Conservation (phyloP, 306 rosid species). For the Glycine soja region DNA sequence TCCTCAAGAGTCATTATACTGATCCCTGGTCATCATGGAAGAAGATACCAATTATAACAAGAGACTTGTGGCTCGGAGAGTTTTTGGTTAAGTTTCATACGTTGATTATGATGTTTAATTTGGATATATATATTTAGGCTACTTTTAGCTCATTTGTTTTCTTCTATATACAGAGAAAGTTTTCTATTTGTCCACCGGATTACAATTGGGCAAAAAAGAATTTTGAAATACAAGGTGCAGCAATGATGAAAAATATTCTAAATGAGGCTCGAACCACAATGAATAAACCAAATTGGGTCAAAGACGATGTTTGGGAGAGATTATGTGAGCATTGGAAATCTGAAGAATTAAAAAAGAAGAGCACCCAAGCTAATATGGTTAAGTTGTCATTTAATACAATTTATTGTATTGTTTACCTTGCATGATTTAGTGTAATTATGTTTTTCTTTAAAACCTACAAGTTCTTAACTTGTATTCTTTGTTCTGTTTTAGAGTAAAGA, state of each 20-base stretch:
- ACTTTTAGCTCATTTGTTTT: not conserved
- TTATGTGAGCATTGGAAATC: not conserved
- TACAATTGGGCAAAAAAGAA: constrained; percentile 6
- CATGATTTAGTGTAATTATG: not conserved
- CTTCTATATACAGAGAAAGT: not conserved
- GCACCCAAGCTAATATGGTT: not conserved
- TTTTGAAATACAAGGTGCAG: not conserved
- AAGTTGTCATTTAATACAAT: not conserved
- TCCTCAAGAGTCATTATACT: not conserved
- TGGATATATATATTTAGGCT: not conserved
- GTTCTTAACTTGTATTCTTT: not conserved
- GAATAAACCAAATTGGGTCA: not conserved
- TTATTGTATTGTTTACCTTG: not conserved
- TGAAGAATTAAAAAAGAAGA: not conserved
- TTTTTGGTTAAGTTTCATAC: not conserved
- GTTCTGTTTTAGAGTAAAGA: not conserved
- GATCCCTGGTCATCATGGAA: constrained; percentile 14
- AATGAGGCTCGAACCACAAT: not conserved
- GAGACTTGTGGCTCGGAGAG: not conserved
- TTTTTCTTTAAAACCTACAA: not conserved
- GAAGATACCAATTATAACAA: not conserved
- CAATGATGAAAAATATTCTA: not conserved
- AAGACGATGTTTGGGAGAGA: not conserved
- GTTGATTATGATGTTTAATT: not conserved
- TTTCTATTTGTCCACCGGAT: not conserved